Conservation (phyloP, 2,329 filamentous ascomycete genomes). For the Aureobasidium lini region DNA sequence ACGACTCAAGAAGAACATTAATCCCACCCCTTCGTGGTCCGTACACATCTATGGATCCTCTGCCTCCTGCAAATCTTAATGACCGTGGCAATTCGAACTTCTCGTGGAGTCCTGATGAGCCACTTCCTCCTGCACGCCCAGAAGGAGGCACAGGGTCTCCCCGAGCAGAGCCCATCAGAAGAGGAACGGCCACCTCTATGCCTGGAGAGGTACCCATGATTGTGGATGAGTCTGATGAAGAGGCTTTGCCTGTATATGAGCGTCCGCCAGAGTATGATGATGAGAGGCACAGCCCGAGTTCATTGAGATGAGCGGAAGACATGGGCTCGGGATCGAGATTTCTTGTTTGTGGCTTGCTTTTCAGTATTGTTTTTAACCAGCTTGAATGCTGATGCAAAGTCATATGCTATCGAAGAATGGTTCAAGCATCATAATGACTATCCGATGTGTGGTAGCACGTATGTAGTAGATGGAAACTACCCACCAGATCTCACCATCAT, state of each 20-base stretch:
- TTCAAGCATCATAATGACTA: not conserved
- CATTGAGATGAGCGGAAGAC: not conserved
- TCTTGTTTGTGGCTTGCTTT: not conserved
- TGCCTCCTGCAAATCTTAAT: not conserved
- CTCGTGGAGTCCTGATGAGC: not conserved
- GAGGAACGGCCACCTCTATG: not conserved
- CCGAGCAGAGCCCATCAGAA: not conserved
- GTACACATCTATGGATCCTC: not conserved
- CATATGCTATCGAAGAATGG: not conserved
- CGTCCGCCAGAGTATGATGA: slow-evolving; percentile 8
- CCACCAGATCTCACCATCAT: no score
- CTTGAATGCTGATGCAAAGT: not conserved
- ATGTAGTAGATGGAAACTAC: not conserved
- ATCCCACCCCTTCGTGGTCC: not conserved
- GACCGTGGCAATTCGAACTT: not conserved
- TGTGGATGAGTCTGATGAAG: not conserved
- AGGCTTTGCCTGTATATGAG: slow-evolving; percentile 2
- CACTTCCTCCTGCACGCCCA: not conserved
- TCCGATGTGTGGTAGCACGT: not conserved
- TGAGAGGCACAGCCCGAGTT: not conserved
- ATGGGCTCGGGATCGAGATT: not conserved
- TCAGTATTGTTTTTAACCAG: not conserved
- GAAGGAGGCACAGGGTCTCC: not conserved
- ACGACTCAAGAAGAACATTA: not conserved
- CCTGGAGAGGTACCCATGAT: not conserved